Evolutionary conservation across 768 basidiomycete species (phyloP).

Genomic region (Phlebiopsis flavidoalba): DNA sequence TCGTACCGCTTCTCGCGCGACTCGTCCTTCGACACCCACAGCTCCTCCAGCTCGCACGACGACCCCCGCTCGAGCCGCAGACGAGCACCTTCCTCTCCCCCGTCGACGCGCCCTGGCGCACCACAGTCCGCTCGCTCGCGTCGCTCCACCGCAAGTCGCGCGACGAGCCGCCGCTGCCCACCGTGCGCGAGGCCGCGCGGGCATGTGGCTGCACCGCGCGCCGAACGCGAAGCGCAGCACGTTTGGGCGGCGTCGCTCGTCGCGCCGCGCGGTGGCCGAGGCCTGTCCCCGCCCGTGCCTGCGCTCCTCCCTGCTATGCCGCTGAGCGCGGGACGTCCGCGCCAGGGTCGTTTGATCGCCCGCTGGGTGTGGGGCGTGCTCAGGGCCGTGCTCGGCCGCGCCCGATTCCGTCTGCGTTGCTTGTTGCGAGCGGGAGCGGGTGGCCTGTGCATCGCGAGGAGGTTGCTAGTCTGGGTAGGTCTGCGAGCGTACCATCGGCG

Average conservation of each 20-base stretch:
- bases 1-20: slow-evolving; percentile 5
- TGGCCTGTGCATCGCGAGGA: not conserved
- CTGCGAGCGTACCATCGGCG: not conserved
- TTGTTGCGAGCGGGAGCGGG: not conserved
- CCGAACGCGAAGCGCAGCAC: not conserved
- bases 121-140: not conserved
- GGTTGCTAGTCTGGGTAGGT: not conserved
- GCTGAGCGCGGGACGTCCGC: not conserved
- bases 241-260: not conserved
- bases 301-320: not conserved
- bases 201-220: not conserved
- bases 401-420: slow-evolving; percentile 4
- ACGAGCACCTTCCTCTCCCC: slow-evolving; percentile 5
- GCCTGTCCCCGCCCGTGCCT: slow-evolving; percentile 7
- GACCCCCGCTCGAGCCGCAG: not conserved
- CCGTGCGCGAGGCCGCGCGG: slow-evolving; percentile 8
- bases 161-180: not conserved
- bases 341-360: not conserved
- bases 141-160: not conserved
- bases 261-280: not conserved
- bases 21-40: not conserved
- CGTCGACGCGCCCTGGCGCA: not conserved
- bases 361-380: not conserved
- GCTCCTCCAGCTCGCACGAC: not conserved
- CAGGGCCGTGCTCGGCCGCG: slow-evolving; percentile 1